These are phyloP conservation scores for Ciborinia camelliae DNA, from an alignment of 2,329 filamentous ascomycete genomes.

Conservation along the genomic window DNA sequence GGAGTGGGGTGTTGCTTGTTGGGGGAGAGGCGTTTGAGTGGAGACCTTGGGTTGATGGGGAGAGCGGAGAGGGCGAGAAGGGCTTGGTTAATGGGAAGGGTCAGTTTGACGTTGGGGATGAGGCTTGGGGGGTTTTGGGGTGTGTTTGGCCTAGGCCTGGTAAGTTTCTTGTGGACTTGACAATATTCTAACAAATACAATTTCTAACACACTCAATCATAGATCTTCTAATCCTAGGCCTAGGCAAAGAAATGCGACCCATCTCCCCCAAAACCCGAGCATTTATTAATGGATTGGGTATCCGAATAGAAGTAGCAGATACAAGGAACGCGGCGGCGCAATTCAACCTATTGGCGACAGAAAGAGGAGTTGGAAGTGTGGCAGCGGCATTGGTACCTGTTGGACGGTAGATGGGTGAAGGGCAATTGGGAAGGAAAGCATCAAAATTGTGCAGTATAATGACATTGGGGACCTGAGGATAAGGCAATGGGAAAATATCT, in stretches of 20 bases:
- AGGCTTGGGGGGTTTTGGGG: conserved; percentile 71
- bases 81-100: conserved; percentile 69
- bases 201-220: conserved; percentile 14
- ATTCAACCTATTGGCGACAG: conserved; percentile 93
- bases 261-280: conserved; percentile 71
- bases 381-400: conserved; percentile 85
- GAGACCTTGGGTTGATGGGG: conserved; percentile 67
- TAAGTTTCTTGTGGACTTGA: conserved; percentile 43
- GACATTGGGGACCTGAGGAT: no score
- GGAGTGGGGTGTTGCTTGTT: conserved; percentile 73
- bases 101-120: conserved; percentile 71
- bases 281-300: conserved; percentile 72
- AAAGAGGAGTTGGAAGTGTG: conserved; percentile 79
- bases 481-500: no score
- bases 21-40: conserved; percentile 86
- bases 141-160: conserved; percentile 86
- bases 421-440: no score
- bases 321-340: conserved; percentile 91
- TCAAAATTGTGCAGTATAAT: no score
- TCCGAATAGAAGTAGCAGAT: conserved; percentile 84
- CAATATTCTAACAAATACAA: background rate
- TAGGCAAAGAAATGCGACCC: conserved; percentile 72
- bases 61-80: conserved; percentile 39
- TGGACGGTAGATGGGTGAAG: conserved; percentile 56
- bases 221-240: conserved; percentile 88